Conservation (phyloP, 2,329 filamentous ascomycete genomes). For the Nothophoma quercina region DNA sequence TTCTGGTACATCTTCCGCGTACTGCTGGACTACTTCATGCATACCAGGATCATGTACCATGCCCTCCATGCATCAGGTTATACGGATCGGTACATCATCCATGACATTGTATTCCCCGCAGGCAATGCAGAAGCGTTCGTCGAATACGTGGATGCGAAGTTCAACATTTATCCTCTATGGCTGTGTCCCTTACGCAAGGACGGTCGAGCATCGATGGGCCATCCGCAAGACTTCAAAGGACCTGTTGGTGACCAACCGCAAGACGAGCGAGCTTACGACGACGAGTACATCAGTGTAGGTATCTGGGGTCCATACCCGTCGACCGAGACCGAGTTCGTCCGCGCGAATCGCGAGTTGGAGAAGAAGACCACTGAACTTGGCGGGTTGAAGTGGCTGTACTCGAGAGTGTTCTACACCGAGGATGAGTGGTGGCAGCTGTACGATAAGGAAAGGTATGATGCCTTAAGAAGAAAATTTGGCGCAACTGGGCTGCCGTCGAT, state of each 20-base stretch:
- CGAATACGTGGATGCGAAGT: slow-evolving; percentile 56
- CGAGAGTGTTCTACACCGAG: slow-evolving; percentile 82
- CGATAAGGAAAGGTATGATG: slow-evolving; percentile 67
- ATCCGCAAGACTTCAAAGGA: slow-evolving; percentile 26
- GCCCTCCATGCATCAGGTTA: slow-evolving; percentile 67
- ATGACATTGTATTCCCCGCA: slow-evolving; percentile 68
- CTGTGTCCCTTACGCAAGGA: slow-evolving; percentile 60
- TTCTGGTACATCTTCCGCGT: slow-evolving; percentile 68
- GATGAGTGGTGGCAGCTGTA: slow-evolving; percentile 74
- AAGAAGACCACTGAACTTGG: slow-evolving; percentile 71
- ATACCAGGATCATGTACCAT: slow-evolving; percentile 69
- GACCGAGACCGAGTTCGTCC: slow-evolving; percentile 66
- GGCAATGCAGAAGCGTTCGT: slow-evolving; percentile 60
- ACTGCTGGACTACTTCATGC: slow-evolving; percentile 67
- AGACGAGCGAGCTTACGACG: slow-evolving; percentile 18
- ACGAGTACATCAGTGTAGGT: slow-evolving; percentile 53
- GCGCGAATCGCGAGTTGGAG: slow-evolving; percentile 75
- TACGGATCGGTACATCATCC: slow-evolving; percentile 65
- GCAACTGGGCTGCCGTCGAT: slow-evolving; percentile 70
- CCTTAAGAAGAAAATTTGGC: slow-evolving; percentile 67
- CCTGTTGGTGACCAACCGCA: slow-evolving; percentile 7
- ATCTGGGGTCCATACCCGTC: slow-evolving; percentile 80
- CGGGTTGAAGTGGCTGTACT: slow-evolving; percentile 88
- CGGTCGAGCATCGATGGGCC: slow-evolving; percentile 39
- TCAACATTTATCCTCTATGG: slow-evolving; percentile 65